Base-by-base conservation (phyloP, 2,329 filamentous ascomycete species). In the Pseudocercospora fuligena region DNA sequence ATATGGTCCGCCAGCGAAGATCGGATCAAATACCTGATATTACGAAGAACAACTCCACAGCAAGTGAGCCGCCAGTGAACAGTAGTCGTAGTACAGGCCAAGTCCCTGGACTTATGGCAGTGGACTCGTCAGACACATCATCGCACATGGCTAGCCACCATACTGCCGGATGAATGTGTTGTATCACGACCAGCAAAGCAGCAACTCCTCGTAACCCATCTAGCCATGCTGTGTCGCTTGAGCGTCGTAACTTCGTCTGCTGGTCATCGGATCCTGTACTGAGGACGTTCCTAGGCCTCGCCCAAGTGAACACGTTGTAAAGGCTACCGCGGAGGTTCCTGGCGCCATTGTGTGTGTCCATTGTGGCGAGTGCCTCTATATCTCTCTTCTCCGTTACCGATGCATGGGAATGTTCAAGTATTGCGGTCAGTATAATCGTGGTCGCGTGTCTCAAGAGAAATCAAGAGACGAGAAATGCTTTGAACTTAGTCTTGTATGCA, bases 131-230 rank as follows among this genome's bases (percentile, higher is more conserved):
- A 43, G 40, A 43, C 40, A 73, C 89, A 88, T 81, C 76, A 68
- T 80, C 78, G 16, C 60, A 64, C n/a, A 46, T 61, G 14, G 61
- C 46, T 16, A 53, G 21, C 47, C 21, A 53, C 47, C 21, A 53
- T 12, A 27, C 47, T 23, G 47, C 47, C 21, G 47, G 47, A 31
- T 68, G 51, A 74, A 88, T 82, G 75, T 89, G 86, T 66, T 88
- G 86, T 70, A 85, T 80, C 73, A 89, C 90, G 16, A 91, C 89
- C 19, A 89, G 73, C 36, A 91, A 82, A 8, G 88, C 87, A 8
- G 88, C 88, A 68, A 90, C 88, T 2, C 89, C 89, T 69, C 89
- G 81, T 12, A 91, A 78, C 11, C 89, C 89, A 70, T 91, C 89
- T 11, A 88, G 81, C 70, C 86, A 88, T n/a, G 86, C 85, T 2